These are phyloP conservation scores for Mucor mucedo DNA, from an alignment of 371 early-diverging fungal species.

Conservation along the genomic window DNA sequence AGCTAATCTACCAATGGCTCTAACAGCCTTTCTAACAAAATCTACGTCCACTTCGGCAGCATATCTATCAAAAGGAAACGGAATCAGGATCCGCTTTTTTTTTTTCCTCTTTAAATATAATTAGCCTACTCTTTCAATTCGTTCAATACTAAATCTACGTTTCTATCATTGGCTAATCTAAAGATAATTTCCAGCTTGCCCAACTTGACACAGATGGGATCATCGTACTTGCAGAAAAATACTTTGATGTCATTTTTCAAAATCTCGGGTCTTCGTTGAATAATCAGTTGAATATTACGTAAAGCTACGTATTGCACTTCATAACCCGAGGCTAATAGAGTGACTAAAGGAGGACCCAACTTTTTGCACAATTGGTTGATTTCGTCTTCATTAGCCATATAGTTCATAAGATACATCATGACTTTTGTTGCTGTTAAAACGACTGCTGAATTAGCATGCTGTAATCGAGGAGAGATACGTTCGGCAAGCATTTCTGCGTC, in stretches of 20 bases:
- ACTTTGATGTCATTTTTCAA: conserved; percentile 87
- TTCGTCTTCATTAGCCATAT: conserved; percentile 76
- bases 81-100: too few relatives aligned
- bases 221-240: conserved; percentile 97
- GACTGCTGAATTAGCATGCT: conserved; percentile 97
- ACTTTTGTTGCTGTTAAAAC: conserved; percentile 91
- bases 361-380: conserved; percentile 75
- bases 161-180: conserved; percentile 77
- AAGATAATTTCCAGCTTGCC: conserved; percentile 93
- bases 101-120: too few relatives aligned
- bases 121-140: conserved; percentile 88
- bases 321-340: conserved; percentile 84
- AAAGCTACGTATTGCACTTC: conserved; percentile 96
- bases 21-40: conserved; percentile 92
- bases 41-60: conserved; percentile 94
- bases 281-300: conserved; percentile 87
- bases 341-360: conserved; percentile 89
- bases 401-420: conserved; percentile 90
- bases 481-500: conserved; percentile 93
- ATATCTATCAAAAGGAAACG: conserved; percentile 55
- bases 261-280: conserved; percentile 83
- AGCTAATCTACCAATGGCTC: conserved; percentile 92
- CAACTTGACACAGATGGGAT: conserved; percentile 95
- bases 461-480: conserved; percentile 91
- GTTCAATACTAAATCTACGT: conserved; percentile 82